Base-by-base conservation (phyloP, 768 basidiomycete species). In the Paxillus involutus region DNA sequence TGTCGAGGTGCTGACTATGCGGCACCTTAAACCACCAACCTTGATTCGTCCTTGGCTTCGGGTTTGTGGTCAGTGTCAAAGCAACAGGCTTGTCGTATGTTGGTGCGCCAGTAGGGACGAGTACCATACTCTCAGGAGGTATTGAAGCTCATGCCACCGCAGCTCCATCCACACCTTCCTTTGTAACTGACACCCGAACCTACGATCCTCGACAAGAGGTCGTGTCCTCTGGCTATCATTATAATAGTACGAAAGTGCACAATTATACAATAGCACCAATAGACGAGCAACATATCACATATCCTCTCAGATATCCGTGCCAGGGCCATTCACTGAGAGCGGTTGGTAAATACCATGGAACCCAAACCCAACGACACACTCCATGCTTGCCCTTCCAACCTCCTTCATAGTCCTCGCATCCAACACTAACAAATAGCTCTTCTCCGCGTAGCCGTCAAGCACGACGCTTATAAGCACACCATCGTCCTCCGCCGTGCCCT, bases 381-480 rank as follows among this genome's bases (percentile, higher is more conserved):
- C 63, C 63, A 75, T 64, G 43, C 71, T 71, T 19, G 74, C 74
- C 44, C 73, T 64, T 13, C 67, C 74, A 29, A 72, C 47, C 48
- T 75, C 74, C 33, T 59, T 57, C 75, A 75, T 69, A 11, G 17
- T 63, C 52, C 63, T 62, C 6, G 73, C 72, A 43, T 74, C 70
- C 59, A 75, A 54, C 12, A 74, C 71, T 29, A 75, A 64, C 17
- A 75, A 54, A 51, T 67, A 70, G 30, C 75, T 75, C 59, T 58
- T 64, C 42, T 58, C 67, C 12, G 55, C 16, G 14, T 55, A 58
- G 8, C 65, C 71, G 32, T 76, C 68, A 16, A 75, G 64, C 30
- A 73, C 73, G 14, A 75, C 68, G n/a, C 56, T 71, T 48, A 76
- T 48, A 21, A 75, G 58, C 3, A 75, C 72, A 0, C 75, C 74